phyloP scores from a whole-genome alignment of 1,284 basidiomycete species.

The Trichosporon sp. region DNA sequence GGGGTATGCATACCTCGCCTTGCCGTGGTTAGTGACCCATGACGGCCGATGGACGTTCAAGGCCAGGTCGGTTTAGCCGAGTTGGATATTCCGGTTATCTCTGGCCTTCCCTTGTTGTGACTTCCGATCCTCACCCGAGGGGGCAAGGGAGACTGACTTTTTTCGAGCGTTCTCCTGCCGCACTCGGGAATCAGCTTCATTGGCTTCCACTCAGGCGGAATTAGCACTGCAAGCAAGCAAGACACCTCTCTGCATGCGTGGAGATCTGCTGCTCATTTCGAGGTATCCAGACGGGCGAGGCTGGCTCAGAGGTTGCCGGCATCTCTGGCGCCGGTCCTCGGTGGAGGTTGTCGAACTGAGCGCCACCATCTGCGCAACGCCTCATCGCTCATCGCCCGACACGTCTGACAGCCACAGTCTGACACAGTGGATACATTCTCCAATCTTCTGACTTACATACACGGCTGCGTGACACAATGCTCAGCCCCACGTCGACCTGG shows the following conservation, averaged over 20 bases:
- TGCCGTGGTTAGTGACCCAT: not conserved
- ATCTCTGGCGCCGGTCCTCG: too few relatives aligned
- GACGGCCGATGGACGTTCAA: not conserved
- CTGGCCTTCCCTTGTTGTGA: not conserved
- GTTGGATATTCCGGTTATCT: not conserved
- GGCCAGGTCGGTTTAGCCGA: not conserved
- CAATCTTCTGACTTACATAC: not conserved
- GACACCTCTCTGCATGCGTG: not conserved
- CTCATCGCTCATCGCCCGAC: not conserved
- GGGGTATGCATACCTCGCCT: not conserved
- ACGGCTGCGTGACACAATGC: not conserved
- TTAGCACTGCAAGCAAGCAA: not conserved
- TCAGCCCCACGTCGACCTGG: not conserved
- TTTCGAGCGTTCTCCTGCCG: not conserved
- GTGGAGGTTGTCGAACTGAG: too few relatives aligned
- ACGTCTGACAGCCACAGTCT: too few relatives aligned
- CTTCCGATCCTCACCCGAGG: not conserved
- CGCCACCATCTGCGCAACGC: too few relatives aligned
- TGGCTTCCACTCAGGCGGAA: not conserved
- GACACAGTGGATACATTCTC: not conserved
- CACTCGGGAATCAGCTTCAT: not conserved
- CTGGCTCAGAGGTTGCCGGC: too few relatives aligned
- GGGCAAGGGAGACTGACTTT: not conserved
- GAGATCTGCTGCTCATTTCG: too few relatives aligned
- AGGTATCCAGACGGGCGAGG: too few relatives aligned